These are phyloP conservation scores for Exophiala aquamarina DNA, from an alignment of 2,329 filamentous ascomycete genomes.

Conservation along the genomic window DNA sequence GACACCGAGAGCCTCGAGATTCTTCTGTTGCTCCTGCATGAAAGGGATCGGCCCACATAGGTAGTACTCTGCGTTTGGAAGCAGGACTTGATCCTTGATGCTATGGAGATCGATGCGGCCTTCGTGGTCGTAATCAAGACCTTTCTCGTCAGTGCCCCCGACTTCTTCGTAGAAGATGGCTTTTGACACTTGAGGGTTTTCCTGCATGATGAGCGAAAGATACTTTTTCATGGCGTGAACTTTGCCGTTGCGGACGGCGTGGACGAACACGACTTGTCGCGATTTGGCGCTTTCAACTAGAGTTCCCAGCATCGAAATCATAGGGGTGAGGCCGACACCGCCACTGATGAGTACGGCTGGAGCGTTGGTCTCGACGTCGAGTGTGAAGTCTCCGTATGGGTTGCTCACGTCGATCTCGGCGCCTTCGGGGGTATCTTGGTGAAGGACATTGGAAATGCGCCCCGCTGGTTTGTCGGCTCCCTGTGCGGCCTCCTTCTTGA, in stretches of 20 bases:
- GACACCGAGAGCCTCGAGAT: slow-evolving; percentile 28
- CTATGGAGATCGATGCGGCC: slow-evolving; percentile 61
- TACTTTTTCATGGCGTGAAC: slow-evolving; percentile 28
- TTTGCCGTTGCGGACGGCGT: slow-evolving; percentile 22
- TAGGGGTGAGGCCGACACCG: slow-evolving; percentile 60
- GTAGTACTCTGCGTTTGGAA: slow-evolving; percentile 65
- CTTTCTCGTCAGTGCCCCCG: slow-evolving; percentile 44
- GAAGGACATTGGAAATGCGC: slow-evolving; percentile 68
- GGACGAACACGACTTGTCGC: slow-evolving; percentile 26
- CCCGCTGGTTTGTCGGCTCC: slow-evolving; percentile 55
- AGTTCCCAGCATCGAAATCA: slow-evolving; percentile 62
- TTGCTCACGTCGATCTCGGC: slow-evolving; percentile 66
- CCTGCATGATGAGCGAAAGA: slow-evolving; percentile 14
- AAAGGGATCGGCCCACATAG: slow-evolving; percentile 70
- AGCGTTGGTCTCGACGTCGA: slow-evolving; percentile 40
- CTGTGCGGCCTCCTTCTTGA: slow-evolving; percentile 65
- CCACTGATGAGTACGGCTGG: slow-evolving; percentile 63
- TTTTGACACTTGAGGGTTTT: slow-evolving; percentile 18
- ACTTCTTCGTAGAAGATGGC: slow-evolving; percentile 16
- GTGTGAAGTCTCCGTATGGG: slow-evolving; percentile 63
- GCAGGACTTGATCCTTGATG: slow-evolving; percentile 51
- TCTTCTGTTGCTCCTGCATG: slow-evolving; percentile 51
- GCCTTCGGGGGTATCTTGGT: slow-evolving; percentile 61
- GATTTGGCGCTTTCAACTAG: slow-evolving; percentile 26
- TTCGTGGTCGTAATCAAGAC: slow-evolving; percentile 59